Evolutionary conservation across 495 filamentous ascomycete genomes (phyloP).

Genomic region (Talaromyces stipitatus): DNA sequence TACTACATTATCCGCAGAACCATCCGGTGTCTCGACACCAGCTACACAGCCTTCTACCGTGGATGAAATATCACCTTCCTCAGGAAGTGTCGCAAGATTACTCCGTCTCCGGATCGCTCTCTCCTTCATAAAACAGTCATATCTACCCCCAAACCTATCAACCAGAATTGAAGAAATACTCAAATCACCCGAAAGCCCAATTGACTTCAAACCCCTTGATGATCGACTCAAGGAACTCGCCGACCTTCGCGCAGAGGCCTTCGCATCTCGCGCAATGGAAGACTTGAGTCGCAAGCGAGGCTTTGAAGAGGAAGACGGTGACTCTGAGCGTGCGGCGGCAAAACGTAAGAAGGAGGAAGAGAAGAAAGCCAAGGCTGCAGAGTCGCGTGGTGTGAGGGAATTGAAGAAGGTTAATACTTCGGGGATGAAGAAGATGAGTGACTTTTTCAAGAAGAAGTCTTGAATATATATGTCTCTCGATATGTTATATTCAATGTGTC

Average conservation of each 20-base stretch:
- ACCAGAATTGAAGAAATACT: conserved; percentile 42
- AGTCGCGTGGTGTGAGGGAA: conserved; percentile 66
- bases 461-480: not conserved
- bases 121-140: conserved; percentile 67
- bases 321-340: conserved; percentile 44
- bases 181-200: conserved; percentile 27
- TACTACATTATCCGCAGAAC: conserved; percentile 27
- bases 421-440: conserved; percentile 96
- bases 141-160: conserved; percentile 51
- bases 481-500: not conserved
- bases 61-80: conserved; percentile 19
- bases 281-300: conserved; percentile 72
- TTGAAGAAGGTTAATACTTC: conserved; percentile 80
- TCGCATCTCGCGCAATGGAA: conserved; percentile 53
- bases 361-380: conserved; percentile 59
- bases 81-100: conserved; percentile 47
- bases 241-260: conserved; percentile 58
- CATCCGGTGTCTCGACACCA: conserved; percentile 21
- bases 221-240: conserved; percentile 56
- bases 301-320: conserved; percentile 58
- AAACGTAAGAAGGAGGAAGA: conserved; percentile 58
- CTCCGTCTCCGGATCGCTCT: conserved; percentile 69
- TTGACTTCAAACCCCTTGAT: conserved; percentile 65
- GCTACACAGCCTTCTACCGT: conserved; percentile 22
- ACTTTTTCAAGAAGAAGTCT: conserved; percentile 75